These are phyloP conservation scores for Cercospora citrullina DNA, from an alignment of 2,329 filamentous ascomycete species.

Conservation along the genomic window DNA sequence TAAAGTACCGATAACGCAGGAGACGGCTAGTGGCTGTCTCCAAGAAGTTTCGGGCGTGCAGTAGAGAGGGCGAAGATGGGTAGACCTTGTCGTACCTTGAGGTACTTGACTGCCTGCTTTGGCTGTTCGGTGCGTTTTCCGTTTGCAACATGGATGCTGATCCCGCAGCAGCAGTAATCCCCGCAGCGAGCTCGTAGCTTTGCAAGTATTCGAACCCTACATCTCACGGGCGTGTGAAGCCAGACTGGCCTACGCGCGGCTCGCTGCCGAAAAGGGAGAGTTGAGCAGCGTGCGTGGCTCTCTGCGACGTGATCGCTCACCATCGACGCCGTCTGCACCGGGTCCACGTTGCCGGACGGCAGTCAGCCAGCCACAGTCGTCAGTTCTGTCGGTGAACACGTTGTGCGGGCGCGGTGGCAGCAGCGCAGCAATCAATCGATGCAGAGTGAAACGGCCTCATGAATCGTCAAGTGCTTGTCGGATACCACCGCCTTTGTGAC, in stretches of 20 bases:
- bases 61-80: background rate
- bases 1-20: background rate
- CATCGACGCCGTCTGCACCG: background rate
- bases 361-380: slow-evolving; percentile 2
- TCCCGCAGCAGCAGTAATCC: background rate
- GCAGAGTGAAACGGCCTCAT: background rate
- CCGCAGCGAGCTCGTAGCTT: background rate
- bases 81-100: background rate
- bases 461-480: slow-evolving; percentile 1
- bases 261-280: background rate
- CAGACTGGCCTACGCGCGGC: background rate
- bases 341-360: background rate
- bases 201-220: background rate
- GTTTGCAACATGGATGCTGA: slow-evolving; percentile 2
- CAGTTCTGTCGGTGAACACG: slow-evolving; percentile 3
- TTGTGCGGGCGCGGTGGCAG: slow-evolving; percentile 5
- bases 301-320: background rate
- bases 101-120: slow-evolving; percentile 5
- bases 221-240: background rate
- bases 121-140: background rate
- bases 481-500: slow-evolving; percentile 9
- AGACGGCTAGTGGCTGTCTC: background rate
- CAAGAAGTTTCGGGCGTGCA: background rate
- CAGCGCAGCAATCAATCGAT: background rate
- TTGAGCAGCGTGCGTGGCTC: background rate